A percentile compares a stretch with the other conserved stretches of the same genome.
phyloP scores from a whole-genome alignment of 2,329 filamentous ascomycete species.

The Exophiala sideris region DNA sequence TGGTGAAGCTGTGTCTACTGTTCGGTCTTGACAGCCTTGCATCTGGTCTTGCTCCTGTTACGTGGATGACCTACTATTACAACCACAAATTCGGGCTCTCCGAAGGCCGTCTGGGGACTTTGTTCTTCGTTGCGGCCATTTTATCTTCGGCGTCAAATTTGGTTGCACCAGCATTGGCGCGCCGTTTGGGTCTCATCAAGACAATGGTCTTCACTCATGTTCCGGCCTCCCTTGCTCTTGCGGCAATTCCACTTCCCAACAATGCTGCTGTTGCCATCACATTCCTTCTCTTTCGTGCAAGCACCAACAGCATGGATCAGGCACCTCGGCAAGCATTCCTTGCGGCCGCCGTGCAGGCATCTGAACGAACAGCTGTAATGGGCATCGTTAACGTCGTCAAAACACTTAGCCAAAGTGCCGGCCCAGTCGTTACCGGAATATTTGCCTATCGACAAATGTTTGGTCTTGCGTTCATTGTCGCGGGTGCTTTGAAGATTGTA shows the following conservation, averaged over 20 bases:
- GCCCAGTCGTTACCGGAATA: constrained; percentile 63
- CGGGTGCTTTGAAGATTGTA: constrained; percentile 58
- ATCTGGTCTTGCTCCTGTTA: constrained; percentile 61
- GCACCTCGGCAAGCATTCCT: constrained; percentile 69
- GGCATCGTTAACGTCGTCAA: constrained; percentile 68
- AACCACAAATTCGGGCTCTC: constrained; percentile 52
- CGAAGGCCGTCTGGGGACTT: constrained; percentile 51
- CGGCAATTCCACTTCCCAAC: constrained; percentile 58
- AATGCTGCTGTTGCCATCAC: constrained; percentile 54
- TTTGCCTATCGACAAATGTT: constrained; percentile 56
- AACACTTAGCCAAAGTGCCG: constrained; percentile 60
- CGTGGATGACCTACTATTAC: constrained; percentile 56
- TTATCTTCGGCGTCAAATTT: constrained; percentile 44
- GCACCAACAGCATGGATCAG: constrained; percentile 65
- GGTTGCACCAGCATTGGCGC: constrained; percentile 61
- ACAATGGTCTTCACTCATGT: constrained; percentile 76
- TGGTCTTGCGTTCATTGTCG: constrained; percentile 62
- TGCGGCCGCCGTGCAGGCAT: constrained; percentile 60
- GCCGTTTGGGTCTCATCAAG: constrained; percentile 57
- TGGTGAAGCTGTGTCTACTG: constrained; percentile 62
- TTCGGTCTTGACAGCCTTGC: constrained; percentile 68
- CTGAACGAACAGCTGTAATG: constrained; percentile 69
- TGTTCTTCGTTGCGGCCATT: constrained; percentile 50
- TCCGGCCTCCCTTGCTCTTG: constrained; percentile 63
- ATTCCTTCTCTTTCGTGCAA: constrained; percentile 61